These are phyloP conservation scores for Dipteronia sinensis DNA, from an alignment of 345 rosid genomes.

Conservation along the genomic window DNA sequence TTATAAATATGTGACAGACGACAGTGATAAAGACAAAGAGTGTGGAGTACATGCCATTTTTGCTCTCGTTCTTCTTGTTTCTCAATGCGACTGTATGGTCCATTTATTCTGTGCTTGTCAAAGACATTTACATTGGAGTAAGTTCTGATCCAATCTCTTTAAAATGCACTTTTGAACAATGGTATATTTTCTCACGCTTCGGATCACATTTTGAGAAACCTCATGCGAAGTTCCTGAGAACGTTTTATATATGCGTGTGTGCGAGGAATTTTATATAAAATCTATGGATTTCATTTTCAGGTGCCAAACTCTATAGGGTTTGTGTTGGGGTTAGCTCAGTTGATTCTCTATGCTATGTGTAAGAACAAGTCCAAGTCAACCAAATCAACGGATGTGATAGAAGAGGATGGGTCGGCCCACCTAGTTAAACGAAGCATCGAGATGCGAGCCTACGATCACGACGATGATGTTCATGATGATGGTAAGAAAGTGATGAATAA, in stretches of 20 bases:
- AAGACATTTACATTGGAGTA: conserved; percentile 54
- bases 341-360: conserved; percentile 47
- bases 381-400: conserved; percentile 19
- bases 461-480: not conserved
- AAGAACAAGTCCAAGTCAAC: conserved; percentile 31
- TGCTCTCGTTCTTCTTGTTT: conserved; percentile 47
- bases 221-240: too few relatives aligned
- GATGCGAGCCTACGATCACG: conserved; percentile 22
- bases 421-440: conserved; percentile 27
- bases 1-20: conserved; percentile 34
- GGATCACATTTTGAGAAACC: too few relatives aligned
- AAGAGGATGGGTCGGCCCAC: conserved; percentile 36
- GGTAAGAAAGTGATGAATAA: conserved; percentile 15
- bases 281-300: conserved; percentile 24
- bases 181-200: too few relatives aligned
- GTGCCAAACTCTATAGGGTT: conserved; percentile 58
- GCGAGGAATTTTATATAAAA: too few relatives aligned
- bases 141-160: conserved; percentile 9
- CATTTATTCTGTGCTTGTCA: conserved; percentile 43
- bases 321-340: conserved; percentile 49
- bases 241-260: too few relatives aligned
- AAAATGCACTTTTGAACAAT: too few relatives aligned
- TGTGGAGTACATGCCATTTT: conserved; percentile 63
- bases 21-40: conserved; percentile 54
- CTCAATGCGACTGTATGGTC: conserved; percentile 56